Evolutionary conservation across 2,329 filamentous ascomycete species (phyloP), one percentile per base, ranked within the genome.

Genomic region (Amauroascus verrucosus): DNA sequence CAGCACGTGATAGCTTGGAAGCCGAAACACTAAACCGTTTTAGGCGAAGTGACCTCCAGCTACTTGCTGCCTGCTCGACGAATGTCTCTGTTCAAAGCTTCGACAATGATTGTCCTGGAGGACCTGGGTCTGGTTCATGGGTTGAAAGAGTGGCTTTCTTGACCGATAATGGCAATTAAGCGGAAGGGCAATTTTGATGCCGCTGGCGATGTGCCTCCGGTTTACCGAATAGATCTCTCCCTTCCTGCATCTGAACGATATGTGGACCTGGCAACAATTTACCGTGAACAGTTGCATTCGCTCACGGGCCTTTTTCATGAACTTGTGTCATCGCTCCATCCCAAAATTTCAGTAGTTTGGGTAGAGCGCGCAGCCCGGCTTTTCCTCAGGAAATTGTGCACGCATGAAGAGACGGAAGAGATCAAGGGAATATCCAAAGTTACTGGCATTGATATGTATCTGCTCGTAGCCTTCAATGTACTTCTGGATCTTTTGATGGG

Each of bases 401-500:
- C 71, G 16, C 51, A 64, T 0, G 80, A 84, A 59, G 80, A 85
- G 63, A 82, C 76, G 0, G 71, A 76, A 43, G 82, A 85, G 63
- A 65, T 86, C n/a, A 67, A 64, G 2, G 82, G 82, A 0, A 81
- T 85, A 33, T 72, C 75, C 24, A 63, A 68, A 24, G 71, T 65
- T 1, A 74, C 73, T 0, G 75, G 72, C 0, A 69, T 85, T 2
- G 71, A 77, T 1, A 69, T 84, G 63, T 80, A 82, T 58, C 65
- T 84, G 0, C 69, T 85, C 0, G 75, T 85, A 2, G 75, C 76
- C 2, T 75, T 83, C 59, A 85, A 85, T 59, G 78, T 80, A 1
- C 65, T 84, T 1, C 70, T 85, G 1, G 83, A 86, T 60, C 67
- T 79, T 4, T 69, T 85, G 33, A 76, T 85, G 66, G 82, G 82